Base-by-base conservation (phyloP, 2,329 filamentous ascomycete genomes). In the Hymenoscyphus fraxineus region DNA sequence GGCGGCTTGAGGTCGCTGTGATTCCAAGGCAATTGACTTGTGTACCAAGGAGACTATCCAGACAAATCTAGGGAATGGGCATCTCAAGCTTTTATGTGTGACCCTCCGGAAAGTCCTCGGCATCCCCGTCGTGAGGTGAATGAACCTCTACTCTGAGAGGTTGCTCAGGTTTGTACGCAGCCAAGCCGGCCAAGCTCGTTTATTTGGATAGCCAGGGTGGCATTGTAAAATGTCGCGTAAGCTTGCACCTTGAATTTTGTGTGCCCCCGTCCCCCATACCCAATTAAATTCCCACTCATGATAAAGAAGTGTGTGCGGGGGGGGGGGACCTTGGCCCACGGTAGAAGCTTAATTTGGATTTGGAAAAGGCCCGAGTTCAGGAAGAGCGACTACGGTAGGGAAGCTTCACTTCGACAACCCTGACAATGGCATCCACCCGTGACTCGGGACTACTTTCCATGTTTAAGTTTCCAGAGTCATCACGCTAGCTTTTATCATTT, bases 31-130 rank as follows among this genome's bases (percentile, higher is more conserved):
- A 12, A 22, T 54, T 54, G 47, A 22, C 47, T 54, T 27, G 47
- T 54, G 15, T 54, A 54, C 47, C 47, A 54, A 54, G 47, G 12
- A 54, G 47, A 27, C 3, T 13, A 27, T 54, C 47, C 22, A 12
- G 47, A n/a, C 19, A 54, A 22, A 54, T 13, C 13, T 22, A 27
- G 27, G 47, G 7, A 27, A 54, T 10, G 47, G 47, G 22, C 47
- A 22, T 54, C 47, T 13, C n/a, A 54, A 54, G 47, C 47, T 54
- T 54, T 54, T 54, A 54, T 54, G 47, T 54, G 47, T 54, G 47
- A 54, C 47, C n/a, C 7, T 54, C 47, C 47, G 47, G 47, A 19
- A 2, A 54, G 47, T 54, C 19, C 22, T 54, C 47, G 47, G 47
- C 47, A 10, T 54, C n/a, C 47, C 19, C 22, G 22, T 54, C 47